Evolutionary conservation across 164 flowering plant species (phyloP), one percentile per base, ranked within the genome.

Genomic region (Kingdonia uniflora): DNA sequence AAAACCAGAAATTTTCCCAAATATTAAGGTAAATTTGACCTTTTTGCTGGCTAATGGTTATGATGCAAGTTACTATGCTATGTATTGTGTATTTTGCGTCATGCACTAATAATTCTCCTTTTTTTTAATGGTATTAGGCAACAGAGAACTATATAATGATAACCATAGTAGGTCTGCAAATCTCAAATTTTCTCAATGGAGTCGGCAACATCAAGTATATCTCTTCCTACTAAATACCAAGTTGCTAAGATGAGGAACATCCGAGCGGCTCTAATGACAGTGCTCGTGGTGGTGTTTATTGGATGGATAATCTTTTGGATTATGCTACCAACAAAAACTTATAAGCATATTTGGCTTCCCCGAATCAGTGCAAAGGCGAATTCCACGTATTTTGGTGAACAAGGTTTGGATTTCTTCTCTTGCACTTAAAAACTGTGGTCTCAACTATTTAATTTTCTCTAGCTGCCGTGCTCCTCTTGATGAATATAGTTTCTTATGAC

Each of bases 271-370:
- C 49, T 69, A 0, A 67, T 47, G 61, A 42, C 58, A 33, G 26
- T 59, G n/a, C 60, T 69, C 15, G 20, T 67, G 23, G 52, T 66
- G 40, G 60, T 71, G 42, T 69, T 76, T 66, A 39, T 75, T 19
- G 74, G 80, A 10, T 78, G 76, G 72, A 47, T 78, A 8, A 38
- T 78, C 61, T 11, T 75, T 29, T 78, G 83, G 87, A 49, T 71
- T 41, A 44, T 78, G 70, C 17, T 76, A 56, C 81, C 87, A 5
- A 78, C 81, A 51, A 71, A 71, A 19, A 24, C 47, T 23, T 81
- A 74, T 59, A 72, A 72, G 42, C 11, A 55, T 0, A 17, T n/a
- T 20, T 81, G 80, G 80, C 59, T 69, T 37, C 77, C 74, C 46
- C 56, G 64, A 15, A 65, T 78, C 11, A 42, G 47, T 0, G 48